phyloP scores from a whole-genome alignment of 306 rosid genomes.

The Trifolium dubium region DNA sequence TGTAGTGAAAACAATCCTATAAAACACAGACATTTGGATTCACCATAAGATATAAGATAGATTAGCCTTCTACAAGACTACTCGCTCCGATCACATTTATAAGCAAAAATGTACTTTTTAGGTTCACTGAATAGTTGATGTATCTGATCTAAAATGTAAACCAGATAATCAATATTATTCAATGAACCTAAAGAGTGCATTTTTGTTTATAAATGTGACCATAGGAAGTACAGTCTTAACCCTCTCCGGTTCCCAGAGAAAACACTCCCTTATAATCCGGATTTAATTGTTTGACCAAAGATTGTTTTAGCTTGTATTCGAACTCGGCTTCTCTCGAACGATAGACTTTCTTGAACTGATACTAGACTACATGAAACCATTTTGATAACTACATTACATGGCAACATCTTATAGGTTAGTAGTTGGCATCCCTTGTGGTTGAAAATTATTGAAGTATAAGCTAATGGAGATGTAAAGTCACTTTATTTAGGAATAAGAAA shows the following conservation, averaged over 20 bases:
- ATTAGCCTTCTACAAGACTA: neutral
- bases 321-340: neutral
- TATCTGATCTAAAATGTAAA: too few relatives aligned
- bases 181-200: too few relatives aligned
- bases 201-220: too few relatives aligned
- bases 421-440: conserved; percentile 18
- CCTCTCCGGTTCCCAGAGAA: too few relatives aligned
- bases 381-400: neutral
- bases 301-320: neutral
- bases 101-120: too few relatives aligned
- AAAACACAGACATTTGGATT: neutral
- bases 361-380: neutral
- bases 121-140: too few relatives aligned
- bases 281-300: neutral
- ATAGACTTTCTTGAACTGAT: neutral
- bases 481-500: conserved; percentile 39
- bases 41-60: neutral
- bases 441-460: neutral
- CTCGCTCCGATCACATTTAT: too few relatives aligned
- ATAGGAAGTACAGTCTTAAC: too few relatives aligned
- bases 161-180: too few relatives aligned
- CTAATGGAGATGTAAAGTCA: conserved; percentile 41
- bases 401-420: neutral
- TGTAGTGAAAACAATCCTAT: neutral
- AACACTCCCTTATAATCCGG: too few relatives aligned